Base-by-base conservation (phyloP, 2,329 filamentous ascomycete species). In the Pseudonectria buxi region DNA sequence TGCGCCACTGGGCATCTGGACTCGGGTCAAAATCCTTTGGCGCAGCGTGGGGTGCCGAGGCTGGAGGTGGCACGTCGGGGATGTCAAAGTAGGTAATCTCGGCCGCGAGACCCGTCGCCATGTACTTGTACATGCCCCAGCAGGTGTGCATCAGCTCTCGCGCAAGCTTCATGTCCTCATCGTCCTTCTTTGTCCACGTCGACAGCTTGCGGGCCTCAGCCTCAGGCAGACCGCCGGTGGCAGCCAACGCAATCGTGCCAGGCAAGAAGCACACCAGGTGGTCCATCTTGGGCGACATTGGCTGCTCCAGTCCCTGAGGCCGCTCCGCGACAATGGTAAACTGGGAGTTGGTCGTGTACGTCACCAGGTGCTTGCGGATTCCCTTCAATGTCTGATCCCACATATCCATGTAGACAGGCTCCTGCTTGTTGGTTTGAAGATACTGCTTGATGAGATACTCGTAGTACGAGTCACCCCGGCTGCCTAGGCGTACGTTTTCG, bases 391-490 rank as follows among this genome's bases (percentile, higher is more conserved):
- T 74, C 57, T 98, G 84, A 26, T 90, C 74, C 89, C 94, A 98
- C 80, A 98, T 86, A 11, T 92, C 85, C 46, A 81, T 71, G 61
- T 98, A 98, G 12, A 96, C 65, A 1, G 79, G 71, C 58, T 98
- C 90, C 54, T 89, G 72, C 57, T 84, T 79, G 37, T 85, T 86
- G 10, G 92, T 98, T 62, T 98, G 92, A 14, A 95, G 72, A 57
- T 94, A 96, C 60, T 98, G 92, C 67, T 98, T 98, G 69, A 96
- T 94, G 33, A 98, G 77, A 59, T 98, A 98, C 64, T 98, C 87
- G 64, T 98, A 98, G 65, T 96, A 98, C 31, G 89, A 95, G 66
- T 98, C 92, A 30, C 92, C 92, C 42, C 92, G 78, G 58, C 87
- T 95, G 26, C 92, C 92, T 14, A 96, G 72, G 13, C 92, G 84